Percentiles rank a stretch among this genome's conserved stretches.
These are phyloP conservation scores for Calophaca sinica DNA, from an alignment of 306 rosid species.

Conservation along the genomic window DNA sequence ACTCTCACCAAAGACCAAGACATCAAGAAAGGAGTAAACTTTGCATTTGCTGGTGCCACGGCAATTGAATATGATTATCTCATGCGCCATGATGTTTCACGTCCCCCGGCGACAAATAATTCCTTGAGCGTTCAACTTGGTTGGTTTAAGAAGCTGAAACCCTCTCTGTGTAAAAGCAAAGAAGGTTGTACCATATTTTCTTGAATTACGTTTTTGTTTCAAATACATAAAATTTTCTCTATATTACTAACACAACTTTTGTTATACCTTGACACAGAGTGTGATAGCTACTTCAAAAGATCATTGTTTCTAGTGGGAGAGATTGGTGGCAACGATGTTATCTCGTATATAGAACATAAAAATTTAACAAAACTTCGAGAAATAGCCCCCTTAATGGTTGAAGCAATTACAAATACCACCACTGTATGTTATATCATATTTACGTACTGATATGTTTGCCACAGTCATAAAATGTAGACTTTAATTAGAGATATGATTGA, in stretches of 20 bases:
- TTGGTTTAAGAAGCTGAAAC: slow-evolving; percentile 58
- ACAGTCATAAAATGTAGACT: background rate
- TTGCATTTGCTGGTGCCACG: slow-evolving; percentile 62
- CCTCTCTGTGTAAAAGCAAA: slow-evolving; percentile 48
- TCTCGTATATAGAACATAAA: background rate
- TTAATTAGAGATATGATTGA: background rate
- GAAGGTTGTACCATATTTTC: too few species aligned
- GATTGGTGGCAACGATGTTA: slow-evolving; percentile 1
- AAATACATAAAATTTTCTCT: background rate
- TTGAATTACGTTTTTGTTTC: too few species aligned
- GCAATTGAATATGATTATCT: slow-evolving; percentile 53
- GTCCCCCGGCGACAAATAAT: background rate
- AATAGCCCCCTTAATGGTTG: background rate
- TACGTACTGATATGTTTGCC: background rate
- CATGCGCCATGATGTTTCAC: background rate
- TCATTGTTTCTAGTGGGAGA: slow-evolving; percentile 7
- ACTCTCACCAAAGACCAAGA: slow-evolving; percentile 4
- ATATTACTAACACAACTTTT: background rate
- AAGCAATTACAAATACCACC: background rate
- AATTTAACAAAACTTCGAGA: background rate
- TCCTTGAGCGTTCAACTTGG: slow-evolving; percentile 53
- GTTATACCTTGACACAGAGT: background rate
- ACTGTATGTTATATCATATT: background rate
- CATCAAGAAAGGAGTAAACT: slow-evolving; percentile 51
- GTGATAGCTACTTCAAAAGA: background rate